phyloP scores from a whole-genome alignment of 78 protist genomes.

The Speleostelium caveatum region DNA sequence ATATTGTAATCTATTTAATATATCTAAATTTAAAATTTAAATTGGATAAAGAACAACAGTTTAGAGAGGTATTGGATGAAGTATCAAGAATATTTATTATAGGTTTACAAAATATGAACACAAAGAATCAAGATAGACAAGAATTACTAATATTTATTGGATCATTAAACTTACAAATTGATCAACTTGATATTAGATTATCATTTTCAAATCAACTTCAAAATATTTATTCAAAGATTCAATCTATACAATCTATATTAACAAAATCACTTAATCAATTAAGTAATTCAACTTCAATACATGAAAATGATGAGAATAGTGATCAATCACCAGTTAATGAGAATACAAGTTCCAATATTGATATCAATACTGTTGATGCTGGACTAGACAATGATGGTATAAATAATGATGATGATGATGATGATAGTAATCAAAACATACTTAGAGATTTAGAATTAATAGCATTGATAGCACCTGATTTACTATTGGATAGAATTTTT shows the following conservation, averaged over 20 bases:
- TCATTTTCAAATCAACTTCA: neutral
- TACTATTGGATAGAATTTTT: neutral
- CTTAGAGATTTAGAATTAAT: neutral
- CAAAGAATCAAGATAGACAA: neutral
- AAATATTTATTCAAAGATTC: neutral
- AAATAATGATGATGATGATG: neutral
- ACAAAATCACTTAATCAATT: slow-evolving; percentile 4
- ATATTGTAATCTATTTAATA: neutral
- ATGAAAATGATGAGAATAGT: neutral
- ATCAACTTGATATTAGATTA: neutral
- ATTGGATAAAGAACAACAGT: no score
- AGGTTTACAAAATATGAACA: neutral
- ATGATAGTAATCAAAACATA: neutral
- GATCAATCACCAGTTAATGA: neutral
- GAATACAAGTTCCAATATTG: neutral
- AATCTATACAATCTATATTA: neutral
- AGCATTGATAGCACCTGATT: neutral
- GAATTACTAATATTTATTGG: neutral
- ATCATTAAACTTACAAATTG: neutral
- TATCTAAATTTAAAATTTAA: no score
- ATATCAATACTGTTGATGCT: neutral
- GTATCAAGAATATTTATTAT: neutral
- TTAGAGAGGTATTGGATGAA: no score
- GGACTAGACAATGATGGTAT: neutral
- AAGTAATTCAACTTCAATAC: neutral